These are phyloP conservation scores for Heterobasidion annosum DNA, from an alignment of 1,284 basidiomycete species.

Conservation along the genomic window DNA sequence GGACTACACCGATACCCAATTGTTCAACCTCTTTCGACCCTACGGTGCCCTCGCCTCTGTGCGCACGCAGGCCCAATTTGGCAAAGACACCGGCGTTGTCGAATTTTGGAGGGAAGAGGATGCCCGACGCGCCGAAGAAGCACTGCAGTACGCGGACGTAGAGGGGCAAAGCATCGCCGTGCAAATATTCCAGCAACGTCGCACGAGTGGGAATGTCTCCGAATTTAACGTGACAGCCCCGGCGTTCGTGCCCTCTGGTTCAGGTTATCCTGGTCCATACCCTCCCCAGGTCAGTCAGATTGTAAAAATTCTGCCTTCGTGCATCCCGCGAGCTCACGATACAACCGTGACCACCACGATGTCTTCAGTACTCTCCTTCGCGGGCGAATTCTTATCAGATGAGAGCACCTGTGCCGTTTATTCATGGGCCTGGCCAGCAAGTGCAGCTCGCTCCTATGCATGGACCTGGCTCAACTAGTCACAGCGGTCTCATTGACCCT, in stretches of 20 bases:
- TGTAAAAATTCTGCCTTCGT: neutral
- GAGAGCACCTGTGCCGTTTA: constrained; percentile 36
- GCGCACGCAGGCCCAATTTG: constrained; percentile 62
- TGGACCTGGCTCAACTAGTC: constrained; percentile 70
- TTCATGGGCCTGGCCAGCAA: constrained; percentile 85
- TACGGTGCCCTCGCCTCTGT: constrained; percentile 67
- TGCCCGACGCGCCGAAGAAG: constrained; percentile 66
- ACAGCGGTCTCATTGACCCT: constrained; percentile 83
- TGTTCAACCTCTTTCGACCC: constrained; percentile 70
- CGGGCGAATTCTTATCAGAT: constrained; percentile 27
- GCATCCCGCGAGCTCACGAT: neutral
- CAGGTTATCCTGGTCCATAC: constrained; percentile 34
- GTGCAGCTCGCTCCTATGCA: constrained; percentile 69
- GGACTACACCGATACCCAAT: constrained; percentile 61
- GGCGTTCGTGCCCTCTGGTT: constrained; percentile 61
- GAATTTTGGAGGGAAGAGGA: constrained; percentile 90
- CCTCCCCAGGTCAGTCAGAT: constrained; percentile 11
- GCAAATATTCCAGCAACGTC: constrained; percentile 61
- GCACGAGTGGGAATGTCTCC: constrained; percentile 38
- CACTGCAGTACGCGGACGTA: constrained; percentile 73
- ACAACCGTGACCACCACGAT: neutral
- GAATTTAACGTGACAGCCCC: constrained; percentile 70
- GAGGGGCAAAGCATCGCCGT: constrained; percentile 77
- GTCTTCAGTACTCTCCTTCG: constrained; percentile 57
- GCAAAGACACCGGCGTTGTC: constrained; percentile 64